phyloP scores from a whole-genome alignment of 495 filamentous ascomycete species.

The Penicillium ochrochloron region DNA sequence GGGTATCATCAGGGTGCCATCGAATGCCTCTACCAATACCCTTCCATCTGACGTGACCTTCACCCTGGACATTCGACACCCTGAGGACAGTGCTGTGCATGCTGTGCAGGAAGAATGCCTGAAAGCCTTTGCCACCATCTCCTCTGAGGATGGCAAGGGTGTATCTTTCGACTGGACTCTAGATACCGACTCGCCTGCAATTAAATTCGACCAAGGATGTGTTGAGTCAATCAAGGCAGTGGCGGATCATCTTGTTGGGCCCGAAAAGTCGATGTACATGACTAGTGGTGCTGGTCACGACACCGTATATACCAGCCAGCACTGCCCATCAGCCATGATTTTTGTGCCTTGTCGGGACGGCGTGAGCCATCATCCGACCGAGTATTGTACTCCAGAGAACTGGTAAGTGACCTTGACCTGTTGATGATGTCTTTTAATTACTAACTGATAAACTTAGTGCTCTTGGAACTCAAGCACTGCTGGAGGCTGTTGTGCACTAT shows the following conservation, averaged over 20 bases:
- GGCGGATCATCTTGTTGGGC: conserved; percentile 51
- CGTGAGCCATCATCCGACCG: conserved; percentile 64
- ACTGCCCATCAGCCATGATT: conserved; percentile 64
- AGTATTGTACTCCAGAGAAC: conserved; percentile 60
- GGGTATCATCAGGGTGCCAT: conserved; percentile 65
- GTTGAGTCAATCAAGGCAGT: conserved; percentile 61
- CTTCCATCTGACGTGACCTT: conserved; percentile 69
- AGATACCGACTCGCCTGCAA: conserved; percentile 64
- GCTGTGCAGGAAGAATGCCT: conserved; percentile 52
- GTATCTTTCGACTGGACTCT: conserved; percentile 55
- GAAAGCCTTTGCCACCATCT: conserved; percentile 54
- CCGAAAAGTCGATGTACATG: conserved; percentile 46
- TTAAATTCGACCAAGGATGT: conserved; percentile 66
- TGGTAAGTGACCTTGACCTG: conserved; percentile 41
- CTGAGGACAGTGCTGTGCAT: conserved; percentile 58
- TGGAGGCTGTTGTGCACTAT: conserved; percentile 43
- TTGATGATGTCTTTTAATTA: not conserved
- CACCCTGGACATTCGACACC: conserved; percentile 69
- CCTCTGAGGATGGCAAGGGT: conserved; percentile 49
- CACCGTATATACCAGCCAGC: conserved; percentile 58
- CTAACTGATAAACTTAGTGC: conserved; percentile 30
- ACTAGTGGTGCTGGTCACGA: conserved; percentile 65
- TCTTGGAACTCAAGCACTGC: conserved; percentile 40
- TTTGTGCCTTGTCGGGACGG: conserved; percentile 66
- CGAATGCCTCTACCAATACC: conserved; percentile 67